Evolutionary conservation across 768 basidiomycete species (phyloP).

Genomic region (Auricularia cornea): DNA sequence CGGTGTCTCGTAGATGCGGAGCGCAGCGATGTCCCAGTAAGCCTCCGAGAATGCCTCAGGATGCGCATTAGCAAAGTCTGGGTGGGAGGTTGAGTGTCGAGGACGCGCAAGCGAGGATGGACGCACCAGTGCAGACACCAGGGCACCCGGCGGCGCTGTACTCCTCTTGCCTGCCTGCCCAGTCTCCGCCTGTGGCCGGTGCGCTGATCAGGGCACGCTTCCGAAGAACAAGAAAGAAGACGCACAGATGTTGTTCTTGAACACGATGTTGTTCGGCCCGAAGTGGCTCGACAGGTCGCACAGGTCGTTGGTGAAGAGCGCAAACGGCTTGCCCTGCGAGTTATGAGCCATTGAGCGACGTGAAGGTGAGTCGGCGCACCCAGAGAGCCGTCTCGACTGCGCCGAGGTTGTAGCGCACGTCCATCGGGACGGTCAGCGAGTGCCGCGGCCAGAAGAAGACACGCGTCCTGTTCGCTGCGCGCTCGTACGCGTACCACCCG

Average conservation of each 20-base stretch:
- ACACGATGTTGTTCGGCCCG: slow-evolving; percentile 51
- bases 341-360: too few relatives aligned
- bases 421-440: slow-evolving; percentile 16
- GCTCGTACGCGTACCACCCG: slow-evolving; percentile 49
- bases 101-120: too few relatives aligned
- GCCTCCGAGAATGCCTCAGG: slow-evolving; percentile 12
- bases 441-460: slow-evolving; percentile 64
- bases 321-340: slow-evolving; percentile 46
- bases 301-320: slow-evolving; percentile 47
- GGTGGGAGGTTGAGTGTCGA: too few relatives aligned
- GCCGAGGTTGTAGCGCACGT: slow-evolving; percentile 25
- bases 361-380: slow-evolving; percentile 28
- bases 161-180: slow-evolving; percentile 38
- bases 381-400: slow-evolving; percentile 43
- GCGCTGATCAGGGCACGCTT: neutral
- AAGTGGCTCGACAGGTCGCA: slow-evolving; percentile 53
- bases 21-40: slow-evolving; percentile 13
- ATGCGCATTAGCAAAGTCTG: neutral
- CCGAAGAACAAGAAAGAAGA: slow-evolving; percentile 4
- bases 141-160: slow-evolving; percentile 46
- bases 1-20: slow-evolving; percentile 8
- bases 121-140: slow-evolving; percentile 39
- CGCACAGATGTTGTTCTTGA: slow-evolving; percentile 64
- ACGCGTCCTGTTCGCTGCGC: slow-evolving; percentile 48
- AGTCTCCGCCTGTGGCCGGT: slow-evolving; percentile 41